Evolutionary conservation across 495 filamentous ascomycete species (phyloP).

Genomic region (Staphylotrichum longicolle): DNA sequence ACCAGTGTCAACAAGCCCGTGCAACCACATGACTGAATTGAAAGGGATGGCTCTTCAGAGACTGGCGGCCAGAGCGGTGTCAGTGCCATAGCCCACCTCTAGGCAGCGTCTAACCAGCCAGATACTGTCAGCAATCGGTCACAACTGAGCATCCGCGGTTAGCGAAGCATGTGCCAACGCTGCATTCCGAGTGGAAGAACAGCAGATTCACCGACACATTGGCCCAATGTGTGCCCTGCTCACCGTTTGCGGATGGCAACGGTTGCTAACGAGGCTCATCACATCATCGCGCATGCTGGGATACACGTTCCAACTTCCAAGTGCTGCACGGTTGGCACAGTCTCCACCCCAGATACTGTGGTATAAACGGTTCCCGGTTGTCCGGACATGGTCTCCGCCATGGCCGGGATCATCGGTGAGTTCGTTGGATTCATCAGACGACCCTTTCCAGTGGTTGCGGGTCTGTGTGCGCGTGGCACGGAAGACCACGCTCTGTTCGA

Average conservation of each 20-base stretch:
- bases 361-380: background rate
- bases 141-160: background rate
- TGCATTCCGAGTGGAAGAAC: background rate
- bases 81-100: too few relatives aligned
- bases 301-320: background rate
- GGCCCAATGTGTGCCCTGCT: constrained; percentile 4
- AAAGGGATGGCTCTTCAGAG: background rate
- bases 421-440: constrained; percentile 12
- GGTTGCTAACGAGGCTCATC: constrained; percentile 1
- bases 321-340: constrained; percentile 3
- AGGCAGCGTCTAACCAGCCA: background rate
- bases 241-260: background rate
- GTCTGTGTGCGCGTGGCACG: background rate
- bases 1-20: background rate
- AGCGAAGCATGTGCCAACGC: background rate
- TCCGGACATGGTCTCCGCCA: background rate
- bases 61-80: background rate
- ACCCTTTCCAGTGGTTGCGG: background rate
- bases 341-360: background rate
- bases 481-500: background rate
- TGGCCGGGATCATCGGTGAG: constrained; percentile 10
- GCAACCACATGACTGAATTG: background rate
- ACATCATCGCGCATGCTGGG: background rate
- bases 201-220: background rate
- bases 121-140: background rate